Evolutionary conservation across 768 basidiomycete species (phyloP).

Genomic region (Lyophyllum atratum): DNA sequence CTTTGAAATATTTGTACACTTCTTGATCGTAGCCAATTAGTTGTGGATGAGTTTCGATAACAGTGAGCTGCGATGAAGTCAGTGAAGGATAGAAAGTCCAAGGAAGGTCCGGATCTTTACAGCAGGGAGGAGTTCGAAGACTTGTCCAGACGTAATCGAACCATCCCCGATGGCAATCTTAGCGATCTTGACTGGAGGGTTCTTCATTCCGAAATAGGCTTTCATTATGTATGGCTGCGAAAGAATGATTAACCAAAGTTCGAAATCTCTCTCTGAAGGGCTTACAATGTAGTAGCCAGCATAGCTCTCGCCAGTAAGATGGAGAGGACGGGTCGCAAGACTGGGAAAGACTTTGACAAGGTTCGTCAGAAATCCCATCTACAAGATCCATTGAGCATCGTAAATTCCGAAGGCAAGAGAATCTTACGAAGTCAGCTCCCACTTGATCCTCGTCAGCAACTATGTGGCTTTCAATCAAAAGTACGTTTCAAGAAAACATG

Average conservation of each 20-base stretch:
- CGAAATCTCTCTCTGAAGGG: neutral
- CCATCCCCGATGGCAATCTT: conserved; percentile 77
- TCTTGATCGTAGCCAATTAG: conserved; percentile 71
- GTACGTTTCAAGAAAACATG: neutral
- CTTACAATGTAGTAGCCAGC: conserved; percentile 71
- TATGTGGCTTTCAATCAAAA: conserved; percentile 11
- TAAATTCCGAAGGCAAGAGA: neutral
- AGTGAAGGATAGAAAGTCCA: neutral
- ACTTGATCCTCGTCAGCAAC: conserved; percentile 69
- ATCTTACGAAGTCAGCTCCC: conserved; percentile 54
- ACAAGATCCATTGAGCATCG: conserved; percentile 3
- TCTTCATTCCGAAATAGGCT: conserved; percentile 60
- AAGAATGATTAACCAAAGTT: neutral
- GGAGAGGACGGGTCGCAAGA: conserved; percentile 64
- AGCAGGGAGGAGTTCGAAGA: conserved; percentile 56
- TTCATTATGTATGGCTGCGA: conserved; percentile 74
- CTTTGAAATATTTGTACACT: conserved; percentile 67
- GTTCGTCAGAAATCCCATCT: conserved; percentile 76
- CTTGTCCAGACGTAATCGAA: conserved; percentile 50
- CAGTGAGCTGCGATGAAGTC: conserved; percentile 39
- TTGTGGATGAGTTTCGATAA: conserved; percentile 75
- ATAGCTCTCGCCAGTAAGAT: conserved; percentile 75
- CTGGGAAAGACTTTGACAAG: conserved; percentile 75
- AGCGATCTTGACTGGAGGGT: conserved; percentile 67
- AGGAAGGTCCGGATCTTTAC: conserved; percentile 33